Evolutionary conservation across 495 filamentous ascomycete species (phyloP), one percentile per base, ranked within the genome.

Genomic region (Lindgomyces ingoldianus): DNA sequence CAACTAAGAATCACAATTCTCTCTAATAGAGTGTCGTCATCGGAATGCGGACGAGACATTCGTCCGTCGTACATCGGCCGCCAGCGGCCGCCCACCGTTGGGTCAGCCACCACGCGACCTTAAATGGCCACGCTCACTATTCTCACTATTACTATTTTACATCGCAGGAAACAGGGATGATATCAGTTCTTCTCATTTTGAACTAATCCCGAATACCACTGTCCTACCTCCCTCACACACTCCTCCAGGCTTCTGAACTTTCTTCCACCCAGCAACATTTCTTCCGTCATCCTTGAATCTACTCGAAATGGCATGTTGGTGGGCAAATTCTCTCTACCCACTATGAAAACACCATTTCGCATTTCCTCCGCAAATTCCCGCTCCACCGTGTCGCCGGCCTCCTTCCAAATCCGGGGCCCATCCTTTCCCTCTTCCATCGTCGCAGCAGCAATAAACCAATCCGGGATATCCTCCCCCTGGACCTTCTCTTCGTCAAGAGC

Each of bases 201-300:
- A 4, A 36, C 12, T 19, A 64, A 19, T 8, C 14, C 18, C 44
- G 12, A 12, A 45, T 66, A 66, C 63, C 63, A 66, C 16, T 50
- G 8, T 30, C 25, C 63, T n/a, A 66, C 57, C 29, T 61, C 63
- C 29, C 16, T 61, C 16, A 66, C 56, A 57, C 63, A 66, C n/a
- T 56, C 63, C n/a, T 10, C 41, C 10, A 66, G 26, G 1, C 18
- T 21, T 16, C 26, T 41, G 18, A 61, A 56, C 57, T 55, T 56
- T 25, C 19, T 8, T 11, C 50, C 56, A 39, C 26, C 57, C 4
- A 67, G 18, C 44, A 67, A 27, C 57, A 61, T 56, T 18, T 26
- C 51, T 42, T 62, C 41, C 30, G 57, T 67, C 29, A 49, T 9
- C 39, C 21, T 33, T 1, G 41, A 56, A 44, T 67, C 64, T 12